A percentile compares a stretch with the other conserved stretches of the same genome.
Evolutionary conservation across 164 flowering plant species (phyloP).

Genomic region (Tetracentron sinense): DNA sequence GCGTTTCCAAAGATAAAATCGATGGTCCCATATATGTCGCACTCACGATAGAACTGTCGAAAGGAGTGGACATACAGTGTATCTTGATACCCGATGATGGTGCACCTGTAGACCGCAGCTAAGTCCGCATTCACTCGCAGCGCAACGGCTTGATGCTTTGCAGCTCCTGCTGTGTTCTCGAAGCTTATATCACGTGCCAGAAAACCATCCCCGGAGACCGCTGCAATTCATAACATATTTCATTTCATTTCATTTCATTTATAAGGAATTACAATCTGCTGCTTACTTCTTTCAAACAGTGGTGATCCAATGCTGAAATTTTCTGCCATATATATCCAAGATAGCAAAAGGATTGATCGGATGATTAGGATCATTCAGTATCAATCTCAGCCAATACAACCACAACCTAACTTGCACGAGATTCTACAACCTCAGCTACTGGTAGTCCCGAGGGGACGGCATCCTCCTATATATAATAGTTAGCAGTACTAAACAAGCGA

Average conservation of each 20-base stretch:
- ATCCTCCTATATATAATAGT: no score
- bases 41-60: slow-evolving; percentile 77
- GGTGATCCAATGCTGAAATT: no score
- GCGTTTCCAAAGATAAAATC: slow-evolving; percentile 89
- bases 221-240: slow-evolving; percentile 29
- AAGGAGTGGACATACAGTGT: slow-evolving; percentile 74
- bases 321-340: no score
- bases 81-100: slow-evolving; percentile 65
- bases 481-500: no score
- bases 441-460: no score
- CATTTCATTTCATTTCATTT: not conserved
- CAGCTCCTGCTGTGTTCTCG: slow-evolving; percentile 76
- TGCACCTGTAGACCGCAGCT: slow-evolving; percentile 57
- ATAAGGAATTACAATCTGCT: not conserved
- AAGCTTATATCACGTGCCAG: slow-evolving; percentile 74
- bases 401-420: no score
- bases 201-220: slow-evolving; percentile 77
- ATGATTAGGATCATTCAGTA: no score
- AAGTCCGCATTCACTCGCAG: slow-evolving; percentile 71
- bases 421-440: no score
- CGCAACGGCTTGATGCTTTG: slow-evolving; percentile 80
- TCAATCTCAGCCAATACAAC: no score
- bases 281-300: not conserved
- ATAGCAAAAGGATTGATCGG: no score
- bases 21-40: slow-evolving; percentile 75